Evolutionary conservation across 805 yeast species (phyloP), one percentile per base, ranked within the genome.

Genomic region (Pichia scutulata): DNA sequence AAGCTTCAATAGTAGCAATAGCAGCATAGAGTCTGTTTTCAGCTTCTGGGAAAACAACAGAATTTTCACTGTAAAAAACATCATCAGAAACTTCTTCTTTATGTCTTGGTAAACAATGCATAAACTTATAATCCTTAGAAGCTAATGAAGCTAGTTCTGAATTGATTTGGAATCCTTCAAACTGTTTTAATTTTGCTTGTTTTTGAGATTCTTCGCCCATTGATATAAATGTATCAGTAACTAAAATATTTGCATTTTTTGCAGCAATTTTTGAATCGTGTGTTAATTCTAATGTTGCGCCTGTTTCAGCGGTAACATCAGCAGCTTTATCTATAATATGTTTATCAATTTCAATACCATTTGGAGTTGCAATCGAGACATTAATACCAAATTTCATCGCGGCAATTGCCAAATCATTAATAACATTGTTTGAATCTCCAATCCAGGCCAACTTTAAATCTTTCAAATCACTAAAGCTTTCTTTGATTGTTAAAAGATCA

Each of bases 41-140:
- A 44, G 96, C 99, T 72, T 93, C 97, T 59, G 82, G 84, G 68
- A 93, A 93, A 3, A 93, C 99, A 50, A 93, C 70, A 2, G 97
- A 88, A 58, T 80, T 77, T 33, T 81, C 81, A 48, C 89, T 73
- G 70, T 92, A 92, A 65, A 93, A 93, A 2, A 93, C 93, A 43
- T 86, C 96, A 66, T 93, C 99, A 39, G 81, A 77, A 37, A 93
- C 99, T 69, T 93, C 99, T 67, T 90, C 97, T 25, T 80, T 77
- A 60, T 93, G 96, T 70, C 99, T 84, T 56, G 99, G 99, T 58
- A 93, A 75, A 69, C 99, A 93, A 67, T 93, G 99, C 98, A 93
- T 90, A 70, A 93, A 93, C 66, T 81, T 88, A 86, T 92, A 92
- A 63, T 78, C 69, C 18, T 72, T 75, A 42, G 86, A 84, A 42